Evolutionary conservation across 139 green algal species (phyloP).

Genomic region (Mesostigma viride): DNA sequence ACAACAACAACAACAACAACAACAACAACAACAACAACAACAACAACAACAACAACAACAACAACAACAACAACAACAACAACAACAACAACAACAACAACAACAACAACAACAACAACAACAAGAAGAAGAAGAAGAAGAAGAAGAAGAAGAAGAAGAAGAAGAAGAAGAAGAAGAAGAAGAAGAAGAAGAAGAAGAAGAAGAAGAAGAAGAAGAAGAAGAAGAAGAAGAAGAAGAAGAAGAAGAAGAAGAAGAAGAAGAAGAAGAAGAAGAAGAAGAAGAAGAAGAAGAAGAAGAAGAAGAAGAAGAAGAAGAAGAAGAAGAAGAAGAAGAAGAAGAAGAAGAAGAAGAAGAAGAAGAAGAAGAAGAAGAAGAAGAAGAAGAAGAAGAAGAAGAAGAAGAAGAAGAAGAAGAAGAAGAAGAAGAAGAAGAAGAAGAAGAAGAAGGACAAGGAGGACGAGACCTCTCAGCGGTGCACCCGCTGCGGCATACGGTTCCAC

Average conservation of each 20-base stretch:
- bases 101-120: background rate
- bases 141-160: background rate
- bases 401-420: background rate
- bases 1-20: too few relatives aligned
- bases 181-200: too few relatives aligned
- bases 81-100: too few relatives aligned
- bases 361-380: background rate
- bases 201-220: too few relatives aligned
- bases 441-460: slow-evolving; percentile 6
- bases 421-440: background rate
- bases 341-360: slow-evolving; percentile 2
- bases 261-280: background rate
- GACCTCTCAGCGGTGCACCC: too few relatives aligned
- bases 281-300: background rate
- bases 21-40: too few relatives aligned
- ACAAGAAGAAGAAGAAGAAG: background rate
- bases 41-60: too few relatives aligned
- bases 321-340: background rate
- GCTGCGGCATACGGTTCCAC: too few relatives aligned
- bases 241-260: background rate
- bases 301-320: background rate
- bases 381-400: background rate
- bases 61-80: too few relatives aligned
- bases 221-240: too few relatives aligned
- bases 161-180: background rate